These are phyloP conservation scores for Fraxinus latifolia DNA, from an alignment of 305 asterid genomes.

Conservation along the genomic window DNA sequence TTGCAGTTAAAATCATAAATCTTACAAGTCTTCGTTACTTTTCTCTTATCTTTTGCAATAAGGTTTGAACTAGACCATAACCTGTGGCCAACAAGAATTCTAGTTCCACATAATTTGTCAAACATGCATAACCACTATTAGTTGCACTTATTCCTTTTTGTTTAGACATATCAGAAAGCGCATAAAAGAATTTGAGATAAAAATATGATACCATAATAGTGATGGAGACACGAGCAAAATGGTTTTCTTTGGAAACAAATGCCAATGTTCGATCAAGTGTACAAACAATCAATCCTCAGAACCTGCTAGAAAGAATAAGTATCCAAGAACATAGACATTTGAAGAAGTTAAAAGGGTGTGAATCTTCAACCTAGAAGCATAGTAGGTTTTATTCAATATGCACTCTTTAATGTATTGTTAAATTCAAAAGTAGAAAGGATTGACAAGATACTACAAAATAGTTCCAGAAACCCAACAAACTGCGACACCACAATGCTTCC, in stretches of 20 bases:
- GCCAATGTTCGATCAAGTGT: neutral
- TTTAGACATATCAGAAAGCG: neutral
- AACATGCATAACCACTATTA: neutral
- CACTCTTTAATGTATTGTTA: neutral
- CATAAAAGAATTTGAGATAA: neutral
- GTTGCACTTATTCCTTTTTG: neutral
- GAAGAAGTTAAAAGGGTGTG: neutral
- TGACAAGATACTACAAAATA: neutral
- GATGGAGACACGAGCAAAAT: neutral
- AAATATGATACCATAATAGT: neutral
- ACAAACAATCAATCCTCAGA: neutral
- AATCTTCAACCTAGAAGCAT: neutral
- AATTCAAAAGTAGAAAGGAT: neutral
- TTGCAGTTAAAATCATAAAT: neutral
- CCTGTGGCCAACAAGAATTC: neutral
- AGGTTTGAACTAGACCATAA: neutral
- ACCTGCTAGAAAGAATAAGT: neutral
- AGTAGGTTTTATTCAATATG: slow-evolving; percentile 4
- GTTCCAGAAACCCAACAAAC: slow-evolving; percentile 5
- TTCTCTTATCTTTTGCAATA: slow-evolving; percentile 2
- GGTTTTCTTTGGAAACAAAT: neutral
- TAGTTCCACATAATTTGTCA: slow-evolving; percentile 7
- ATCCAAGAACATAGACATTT: neutral
- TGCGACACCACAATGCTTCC: neutral
- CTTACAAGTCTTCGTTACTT: neutral